phyloP scores from a whole-genome alignment of 2,329 filamentous ascomycete species.

The Didymosphaeria variabile region DNA sequence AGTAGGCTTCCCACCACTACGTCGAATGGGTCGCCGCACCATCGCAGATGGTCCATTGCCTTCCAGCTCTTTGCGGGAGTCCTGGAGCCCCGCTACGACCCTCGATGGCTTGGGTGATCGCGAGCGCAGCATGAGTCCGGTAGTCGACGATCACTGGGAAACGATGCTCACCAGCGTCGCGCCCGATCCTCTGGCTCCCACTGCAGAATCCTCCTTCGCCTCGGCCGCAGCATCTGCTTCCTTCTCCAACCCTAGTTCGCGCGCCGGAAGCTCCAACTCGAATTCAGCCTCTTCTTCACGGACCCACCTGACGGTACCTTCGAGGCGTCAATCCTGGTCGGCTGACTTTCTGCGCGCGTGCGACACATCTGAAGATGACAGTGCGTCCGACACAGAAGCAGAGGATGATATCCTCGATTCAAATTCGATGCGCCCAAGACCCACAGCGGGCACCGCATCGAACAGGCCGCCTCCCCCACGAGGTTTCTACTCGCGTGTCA shows the following conservation, averaged over 20 bases:
- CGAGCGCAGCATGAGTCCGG: constrained; percentile 79
- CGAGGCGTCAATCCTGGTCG: constrained; percentile 47
- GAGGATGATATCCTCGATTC: constrained; percentile 44
- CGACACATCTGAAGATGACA: constrained; percentile 57
- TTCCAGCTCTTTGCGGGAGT: constrained; percentile 48
- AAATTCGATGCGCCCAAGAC: constrained; percentile 24
- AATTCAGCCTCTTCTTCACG: constrained; percentile 50
- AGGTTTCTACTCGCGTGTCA: constrained; percentile 38
- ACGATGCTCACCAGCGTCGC: constrained; percentile 81
- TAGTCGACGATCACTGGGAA: constrained; percentile 73
- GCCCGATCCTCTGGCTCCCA: constrained; percentile 82
- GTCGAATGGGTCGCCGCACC: constrained; percentile 49
- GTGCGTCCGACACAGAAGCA: constrained; percentile 62
- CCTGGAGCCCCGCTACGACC: constrained; percentile 46
- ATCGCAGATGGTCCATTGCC: constrained; percentile 49
- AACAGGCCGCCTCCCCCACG: constrained; percentile 38
- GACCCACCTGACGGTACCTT: constrained; percentile 51
- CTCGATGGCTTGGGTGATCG: constrained; percentile 85
- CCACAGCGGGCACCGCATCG: constrained; percentile 12
- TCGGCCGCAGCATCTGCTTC: constrained; percentile 68
- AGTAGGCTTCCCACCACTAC: constrained; percentile 47
- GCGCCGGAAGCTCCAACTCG: constrained; percentile 60
- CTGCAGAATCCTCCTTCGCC: constrained; percentile 82
- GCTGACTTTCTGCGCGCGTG: constrained; percentile 59
- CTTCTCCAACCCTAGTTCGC: constrained; percentile 50